Percentiles rank a stretch among this genome's conserved stretches.
phyloP scores from a whole-genome alignment of 1,139 yeast genomes.

The Magnusiomyces magnusii region DNA sequence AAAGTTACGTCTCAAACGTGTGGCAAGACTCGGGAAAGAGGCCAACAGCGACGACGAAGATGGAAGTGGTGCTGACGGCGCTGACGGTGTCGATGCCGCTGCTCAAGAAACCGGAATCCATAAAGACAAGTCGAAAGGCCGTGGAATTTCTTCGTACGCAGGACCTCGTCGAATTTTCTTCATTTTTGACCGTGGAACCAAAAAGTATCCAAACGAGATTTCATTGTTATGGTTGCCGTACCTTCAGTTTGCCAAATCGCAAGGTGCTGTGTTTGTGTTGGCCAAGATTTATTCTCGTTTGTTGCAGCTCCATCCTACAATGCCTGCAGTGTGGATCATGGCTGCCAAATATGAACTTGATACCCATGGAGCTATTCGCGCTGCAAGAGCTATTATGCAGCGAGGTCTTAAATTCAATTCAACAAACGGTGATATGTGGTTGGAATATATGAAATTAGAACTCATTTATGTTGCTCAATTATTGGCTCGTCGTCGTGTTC shows the following conservation, averaged over 20 bases:
- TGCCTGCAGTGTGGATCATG: slow-evolving; percentile 84
- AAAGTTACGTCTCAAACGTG: slow-evolving; percentile 65
- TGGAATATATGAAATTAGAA: slow-evolving; percentile 82
- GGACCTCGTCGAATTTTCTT: slow-evolving; percentile 75
- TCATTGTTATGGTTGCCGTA: slow-evolving; percentile 67
- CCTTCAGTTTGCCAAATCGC: slow-evolving; percentile 61
- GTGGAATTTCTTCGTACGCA: slow-evolving; percentile 70
- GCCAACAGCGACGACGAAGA: slow-evolving; percentile 19
- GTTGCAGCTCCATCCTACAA: slow-evolving; percentile 83
- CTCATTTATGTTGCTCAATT: slow-evolving; percentile 76
- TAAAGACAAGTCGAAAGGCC: slow-evolving; percentile 36
- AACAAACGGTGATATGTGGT: slow-evolving; percentile 58
- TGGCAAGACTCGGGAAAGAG: slow-evolving; percentile 44
- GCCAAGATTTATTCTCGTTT: slow-evolving; percentile 73
- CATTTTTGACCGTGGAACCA: slow-evolving; percentile 76
- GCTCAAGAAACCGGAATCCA: too few relatives aligned
- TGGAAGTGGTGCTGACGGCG: background rate
- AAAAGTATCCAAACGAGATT: slow-evolving; percentile 70
- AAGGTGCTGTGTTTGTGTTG: slow-evolving; percentile 72
- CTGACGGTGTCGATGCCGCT: background rate
- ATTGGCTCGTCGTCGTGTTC: slow-evolving; percentile 70
- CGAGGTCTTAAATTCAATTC: slow-evolving; percentile 81
- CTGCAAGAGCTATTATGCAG: slow-evolving; percentile 82
- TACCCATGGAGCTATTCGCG: slow-evolving; percentile 77
- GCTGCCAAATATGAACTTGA: slow-evolving; percentile 96